Evolutionary conservation across 495 filamentous ascomycete genomes (phyloP).

Genomic region (Penicillium steckii): DNA sequence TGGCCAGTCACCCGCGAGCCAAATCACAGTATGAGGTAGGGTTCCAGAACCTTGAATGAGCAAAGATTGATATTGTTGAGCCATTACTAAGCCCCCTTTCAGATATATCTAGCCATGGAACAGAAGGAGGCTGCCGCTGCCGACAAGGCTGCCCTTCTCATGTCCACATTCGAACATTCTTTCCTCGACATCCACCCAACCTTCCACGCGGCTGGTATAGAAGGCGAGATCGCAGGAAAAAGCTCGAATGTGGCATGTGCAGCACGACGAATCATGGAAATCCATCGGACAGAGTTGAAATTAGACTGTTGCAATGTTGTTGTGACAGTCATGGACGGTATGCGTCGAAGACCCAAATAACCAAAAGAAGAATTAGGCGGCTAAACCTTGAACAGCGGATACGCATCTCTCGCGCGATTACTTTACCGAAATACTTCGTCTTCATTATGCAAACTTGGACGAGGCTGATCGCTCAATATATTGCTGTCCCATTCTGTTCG

Average conservation of each 20-base stretch:
- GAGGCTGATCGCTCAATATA: constrained; percentile 60
- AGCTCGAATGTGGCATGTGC: constrained; percentile 69
- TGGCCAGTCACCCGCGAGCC: constrained; percentile 64
- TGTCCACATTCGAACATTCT: constrained; percentile 53
- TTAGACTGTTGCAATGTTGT: constrained; percentile 56
- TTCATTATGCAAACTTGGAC: constrained; percentile 54
- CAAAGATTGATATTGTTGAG: neutral
- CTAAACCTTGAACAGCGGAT: constrained; percentile 49
- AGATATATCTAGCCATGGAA: constrained; percentile 75
- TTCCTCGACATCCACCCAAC: constrained; percentile 62
- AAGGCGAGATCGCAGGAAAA: constrained; percentile 63
- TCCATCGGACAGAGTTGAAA: constrained; percentile 40
- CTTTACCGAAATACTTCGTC: constrained; percentile 58
- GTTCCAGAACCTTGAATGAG: neutral
- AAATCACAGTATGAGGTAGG: constrained; percentile 64
- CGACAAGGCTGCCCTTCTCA: constrained; percentile 53
- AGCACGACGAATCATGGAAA: constrained; percentile 57
- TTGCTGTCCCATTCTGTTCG: constrained; percentile 68
- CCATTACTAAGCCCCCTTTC: too few relatives aligned
- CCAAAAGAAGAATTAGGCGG: neutral
- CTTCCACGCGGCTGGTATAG: constrained; percentile 59
- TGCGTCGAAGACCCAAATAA: constrained; percentile 16
- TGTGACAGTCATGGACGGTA: constrained; percentile 69
- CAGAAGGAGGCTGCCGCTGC: constrained; percentile 53
- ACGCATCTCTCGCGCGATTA: constrained; percentile 66